Percentiles rank a stretch among this genome's conserved stretches.
phyloP scores from a whole-genome alignment of 192 early-diverging fungal species.

The Coemansia sp. region DNA sequence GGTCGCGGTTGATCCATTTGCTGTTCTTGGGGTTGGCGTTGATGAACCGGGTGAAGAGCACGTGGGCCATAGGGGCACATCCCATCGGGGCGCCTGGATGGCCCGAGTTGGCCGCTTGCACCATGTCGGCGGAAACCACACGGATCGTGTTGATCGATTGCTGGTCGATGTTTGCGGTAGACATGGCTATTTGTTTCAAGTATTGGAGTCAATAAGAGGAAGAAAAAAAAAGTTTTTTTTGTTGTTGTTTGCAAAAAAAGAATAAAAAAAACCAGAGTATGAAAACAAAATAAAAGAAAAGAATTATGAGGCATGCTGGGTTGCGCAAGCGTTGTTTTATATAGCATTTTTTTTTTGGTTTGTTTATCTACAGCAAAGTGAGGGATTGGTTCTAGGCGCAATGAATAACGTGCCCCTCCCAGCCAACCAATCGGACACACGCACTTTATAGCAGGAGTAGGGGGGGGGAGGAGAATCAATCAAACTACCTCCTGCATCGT shows the following conservation, averaged over 20 bases:
- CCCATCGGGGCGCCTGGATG: slow-evolving; percentile 99
- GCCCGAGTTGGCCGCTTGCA: slow-evolving; percentile 87
- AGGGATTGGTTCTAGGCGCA: too few species aligned
- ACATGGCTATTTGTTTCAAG: not conserved
- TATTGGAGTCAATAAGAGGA: slow-evolving; percentile 1
- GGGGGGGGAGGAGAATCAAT: too few species aligned
- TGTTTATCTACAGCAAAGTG: too few species aligned
- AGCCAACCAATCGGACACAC: too few species aligned
- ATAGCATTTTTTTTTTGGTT: too few species aligned
- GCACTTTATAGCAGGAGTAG: too few species aligned
- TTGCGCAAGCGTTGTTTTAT: too few species aligned
- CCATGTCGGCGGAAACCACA: slow-evolving; percentile 83
- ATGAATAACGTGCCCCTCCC: too few species aligned
- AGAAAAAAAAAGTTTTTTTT: not conserved
- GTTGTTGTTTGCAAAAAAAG: not conserved
- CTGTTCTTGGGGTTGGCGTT: slow-evolving; percentile 86
- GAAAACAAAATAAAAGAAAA: not conserved
- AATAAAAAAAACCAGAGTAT: not conserved
- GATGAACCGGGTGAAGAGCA: slow-evolving; percentile 84
- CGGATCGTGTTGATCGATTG: slow-evolving; percentile 88
- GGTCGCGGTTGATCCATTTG: slow-evolving; percentile 92
- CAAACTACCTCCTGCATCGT: too few species aligned
- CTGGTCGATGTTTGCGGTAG: slow-evolving; percentile 51
- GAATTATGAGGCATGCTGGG: not conserved
- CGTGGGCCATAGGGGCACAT: slow-evolving; percentile 91